Evolutionary conservation across 352 stramenopile species (phyloP).

Genomic region (Peronosclerospora sorghi): DNA sequence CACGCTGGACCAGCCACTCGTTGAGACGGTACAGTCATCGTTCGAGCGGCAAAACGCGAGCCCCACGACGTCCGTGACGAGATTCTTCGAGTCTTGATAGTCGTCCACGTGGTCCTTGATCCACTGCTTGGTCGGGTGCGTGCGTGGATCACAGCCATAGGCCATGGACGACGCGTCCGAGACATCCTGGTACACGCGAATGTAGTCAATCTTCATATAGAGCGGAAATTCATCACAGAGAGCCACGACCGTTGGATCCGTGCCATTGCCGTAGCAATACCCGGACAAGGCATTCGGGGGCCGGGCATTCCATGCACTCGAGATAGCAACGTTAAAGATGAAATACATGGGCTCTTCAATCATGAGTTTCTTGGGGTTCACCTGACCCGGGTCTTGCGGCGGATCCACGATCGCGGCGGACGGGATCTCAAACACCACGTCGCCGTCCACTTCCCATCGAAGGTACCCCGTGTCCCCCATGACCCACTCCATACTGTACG

Average conservation of each 20-base stretch:
- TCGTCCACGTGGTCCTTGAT: conserved; percentile 48
- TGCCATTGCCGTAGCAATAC: conserved; percentile 22
- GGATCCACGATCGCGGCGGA: conserved; percentile 30
- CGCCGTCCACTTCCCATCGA: conserved; percentile 28
- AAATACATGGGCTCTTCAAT: conserved; percentile 83
- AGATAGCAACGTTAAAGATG: conserved; percentile 60
- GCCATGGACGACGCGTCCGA: conserved; percentile 28
- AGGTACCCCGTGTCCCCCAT: conserved; percentile 16
- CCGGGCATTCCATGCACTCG: conserved; percentile 29
- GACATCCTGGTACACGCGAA: conserved; percentile 44
- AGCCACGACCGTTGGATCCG: conserved; percentile 22
- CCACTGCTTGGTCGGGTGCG: conserved; percentile 46
- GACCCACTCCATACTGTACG: conserved; percentile 54
- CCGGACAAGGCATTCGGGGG: conserved; percentile 26
- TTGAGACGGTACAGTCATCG: conserved; percentile 39
- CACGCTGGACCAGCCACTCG: conserved; percentile 11
- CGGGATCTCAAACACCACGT: conserved; percentile 47
- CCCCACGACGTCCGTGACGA: conserved; percentile 27
- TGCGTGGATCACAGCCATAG: conserved; percentile 34
- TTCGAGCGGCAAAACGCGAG: conserved; percentile 32
- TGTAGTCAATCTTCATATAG: conserved; percentile 51
- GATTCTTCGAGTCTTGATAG: conserved; percentile 40
- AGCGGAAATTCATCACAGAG: conserved; percentile 48
- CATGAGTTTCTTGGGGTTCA: conserved; percentile 45
- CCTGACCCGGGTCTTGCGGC: conserved; percentile 20